Percentiles rank a stretch among this genome's conserved stretches.
Conservation (phyloP, 495 filamentous ascomycete species). For the Tuber brumale region DNA sequence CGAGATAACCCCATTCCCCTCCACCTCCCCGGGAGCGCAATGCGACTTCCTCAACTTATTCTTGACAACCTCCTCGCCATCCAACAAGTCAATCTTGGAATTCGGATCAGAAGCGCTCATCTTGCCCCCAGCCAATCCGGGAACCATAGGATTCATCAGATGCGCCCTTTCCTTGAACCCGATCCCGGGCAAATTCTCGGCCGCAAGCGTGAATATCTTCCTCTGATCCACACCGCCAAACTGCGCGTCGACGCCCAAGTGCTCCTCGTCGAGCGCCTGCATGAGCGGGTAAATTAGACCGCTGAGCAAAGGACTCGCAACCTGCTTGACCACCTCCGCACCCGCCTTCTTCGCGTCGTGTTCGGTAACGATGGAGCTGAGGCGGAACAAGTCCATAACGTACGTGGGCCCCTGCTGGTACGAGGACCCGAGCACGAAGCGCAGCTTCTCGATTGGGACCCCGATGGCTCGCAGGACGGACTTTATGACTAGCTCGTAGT, state of each 20-base stretch:
- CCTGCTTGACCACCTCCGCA: constrained; percentile 89
- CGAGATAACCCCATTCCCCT: constrained; percentile 76
- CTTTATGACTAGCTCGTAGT: constrained; percentile 63
- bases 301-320: constrained; percentile 62
- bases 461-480: constrained; percentile 62
- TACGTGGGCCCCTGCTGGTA: constrained; percentile 71
- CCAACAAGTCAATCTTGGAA: constrained; percentile 87
- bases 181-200: constrained; percentile 65
- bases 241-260: constrained; percentile 77
- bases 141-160: constrained; percentile 85
- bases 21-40: constrained; percentile 64
- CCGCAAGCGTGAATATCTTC: constrained; percentile 79
- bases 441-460: constrained; percentile 67
- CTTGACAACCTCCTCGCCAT: constrained; percentile 60
- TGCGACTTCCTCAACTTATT: constrained; percentile 81
- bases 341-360: constrained; percentile 79
- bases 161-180: constrained; percentile 73
- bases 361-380: constrained; percentile 53
- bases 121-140: constrained; percentile 66
- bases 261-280: constrained; percentile 86
- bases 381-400: constrained; percentile 67
- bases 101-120: constrained; percentile 55
- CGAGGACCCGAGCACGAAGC: constrained; percentile 75
- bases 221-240: constrained; percentile 78
- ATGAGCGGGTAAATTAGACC: constrained; percentile 84